Conservation (phyloP, 2,329 filamentous ascomycete genomes). For the Ilyonectria sp. region DNA sequence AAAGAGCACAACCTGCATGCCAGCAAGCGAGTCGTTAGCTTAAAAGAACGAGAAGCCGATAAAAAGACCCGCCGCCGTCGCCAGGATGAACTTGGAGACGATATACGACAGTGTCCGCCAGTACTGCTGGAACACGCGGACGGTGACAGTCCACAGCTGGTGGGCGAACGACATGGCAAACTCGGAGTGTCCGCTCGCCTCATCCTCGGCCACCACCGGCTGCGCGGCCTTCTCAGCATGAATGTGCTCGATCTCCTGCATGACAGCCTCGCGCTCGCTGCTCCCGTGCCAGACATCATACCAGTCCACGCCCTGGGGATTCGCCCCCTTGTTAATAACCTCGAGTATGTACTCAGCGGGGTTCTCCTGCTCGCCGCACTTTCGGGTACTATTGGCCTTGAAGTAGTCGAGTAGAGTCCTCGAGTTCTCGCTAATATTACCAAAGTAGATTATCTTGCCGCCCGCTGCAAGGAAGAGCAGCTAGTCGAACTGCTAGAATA, state of each 20-base stretch:
- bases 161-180: constrained; percentile 79
- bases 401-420: constrained; percentile 74
- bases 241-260: constrained; percentile 75
- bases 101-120: constrained; percentile 87
- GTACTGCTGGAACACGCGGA: constrained; percentile 85
- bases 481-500: constrained; percentile 53
- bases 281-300: constrained; percentile 74
- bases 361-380: constrained; percentile 74
- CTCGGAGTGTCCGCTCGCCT: constrained; percentile 51
- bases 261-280: constrained; percentile 64
- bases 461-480: constrained; percentile 52
- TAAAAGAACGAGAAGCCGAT: constrained; percentile 82
- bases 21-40: constrained; percentile 69
- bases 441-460: constrained; percentile 79
- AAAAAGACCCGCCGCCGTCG: constrained; percentile 74
- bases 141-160: constrained; percentile 68
- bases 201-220: no score
- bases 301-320: constrained; percentile 70
- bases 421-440: constrained; percentile 74
- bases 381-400: constrained; percentile 70
- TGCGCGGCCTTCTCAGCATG: constrained; percentile 63
- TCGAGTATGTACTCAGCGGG: no score
- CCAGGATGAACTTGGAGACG: constrained; percentile 78
- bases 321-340: constrained; percentile 59
- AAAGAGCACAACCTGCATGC: constrained; percentile 84